Base-by-base conservation (phyloP, 1,284 basidiomycete genomes). In the Ustilago esculenta region DNA sequence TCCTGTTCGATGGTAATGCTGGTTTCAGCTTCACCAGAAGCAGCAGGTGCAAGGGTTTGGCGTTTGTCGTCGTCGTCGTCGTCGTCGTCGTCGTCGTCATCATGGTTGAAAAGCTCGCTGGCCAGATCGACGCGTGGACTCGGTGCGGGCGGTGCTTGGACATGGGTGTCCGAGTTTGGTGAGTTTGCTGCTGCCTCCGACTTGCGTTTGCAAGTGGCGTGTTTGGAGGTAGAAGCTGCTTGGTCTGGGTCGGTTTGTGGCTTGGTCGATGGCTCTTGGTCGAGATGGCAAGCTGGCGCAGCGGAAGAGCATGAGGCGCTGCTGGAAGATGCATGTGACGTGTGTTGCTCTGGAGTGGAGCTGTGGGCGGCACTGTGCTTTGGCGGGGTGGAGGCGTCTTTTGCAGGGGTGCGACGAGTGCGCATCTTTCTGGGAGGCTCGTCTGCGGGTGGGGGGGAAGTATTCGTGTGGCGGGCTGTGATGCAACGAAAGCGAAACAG, bases 71-170 rank as follows among this genome's bases (percentile, higher is more conserved):
- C 30, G 30, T 23, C 18, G 20, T 34, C n/a, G 36, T n/a, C 21
- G 5, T 27, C 30, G 17, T 30, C 30, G 17, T 20, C 24, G 4
- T 37, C 36, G 1, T 29, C 57, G 1, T 53, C 36, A 6, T 57
- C 53, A 14, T 64, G 54, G 29, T 39, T 41, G 23, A 65, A 58
- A 3, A 65, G 45, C n/a, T 57, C 36, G 18, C 34, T 43, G 8
- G 50, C 61, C 4, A 65, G 50, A 18, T 65, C 51, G n/a, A 29
- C 32, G 4, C 42, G 17, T 12, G 17, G 21, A n/a, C 42, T 47
- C n/a, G 39, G 18, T 9, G 44, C 25, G 10, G 36, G 20, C 11
- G 53, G 20, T 10, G n/a, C 15, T 25, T 47, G 46, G 49, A 8
- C 20, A n/a, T n/a, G n/a, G n/a, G n/a, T n/a, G n/a, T n/a, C n/a